Evolutionary conservation across 805 yeast species (phyloP).

Genomic region (Teunomyces barrocoloradensis): DNA sequence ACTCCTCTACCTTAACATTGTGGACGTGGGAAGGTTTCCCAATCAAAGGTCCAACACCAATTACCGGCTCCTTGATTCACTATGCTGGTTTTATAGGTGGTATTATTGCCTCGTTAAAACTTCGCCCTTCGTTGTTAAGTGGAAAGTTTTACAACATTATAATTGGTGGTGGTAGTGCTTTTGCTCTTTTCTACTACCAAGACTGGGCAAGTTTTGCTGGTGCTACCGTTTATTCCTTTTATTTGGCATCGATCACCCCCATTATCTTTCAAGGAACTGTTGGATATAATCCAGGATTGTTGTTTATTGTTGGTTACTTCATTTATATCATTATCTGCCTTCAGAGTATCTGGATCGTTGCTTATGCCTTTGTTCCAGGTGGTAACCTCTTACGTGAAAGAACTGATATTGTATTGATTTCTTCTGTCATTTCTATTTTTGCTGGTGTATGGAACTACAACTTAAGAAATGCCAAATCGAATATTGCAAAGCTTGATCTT

Average conservation of each 20-base stretch:
- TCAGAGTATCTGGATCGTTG: slow-evolving; percentile 95
- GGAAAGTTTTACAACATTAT: slow-evolving; percentile 32
- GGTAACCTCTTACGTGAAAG: slow-evolving; percentile 88
- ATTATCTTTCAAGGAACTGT: slow-evolving; percentile 56
- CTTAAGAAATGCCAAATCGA: slow-evolving; percentile 20
- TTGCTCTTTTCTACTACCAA: slow-evolving; percentile 46
- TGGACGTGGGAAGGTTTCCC: slow-evolving; percentile 99
- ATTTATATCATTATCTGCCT: slow-evolving; percentile 56
- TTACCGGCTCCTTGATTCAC: slow-evolving; percentile 75
- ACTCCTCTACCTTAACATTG: slow-evolving; percentile 79
- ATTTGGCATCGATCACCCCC: slow-evolving; percentile 62
- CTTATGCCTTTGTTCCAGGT: slow-evolving; percentile 97
- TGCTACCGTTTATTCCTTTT: slow-evolving; percentile 59
- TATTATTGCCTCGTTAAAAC: slow-evolving; percentile 22
- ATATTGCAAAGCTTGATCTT: slow-evolving; percentile 19
- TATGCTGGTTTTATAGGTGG: slow-evolving; percentile 62
- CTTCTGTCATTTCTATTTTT: slow-evolving; percentile 52
- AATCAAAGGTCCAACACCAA: slow-evolving; percentile 79
- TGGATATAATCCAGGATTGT: slow-evolving; percentile 52
- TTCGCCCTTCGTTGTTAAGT: slow-evolving; percentile 19
- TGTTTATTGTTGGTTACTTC: slow-evolving; percentile 50
- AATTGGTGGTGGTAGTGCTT: slow-evolving; percentile 49
- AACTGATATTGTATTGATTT: slow-evolving; percentile 67
- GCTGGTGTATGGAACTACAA: slow-evolving; percentile 48
- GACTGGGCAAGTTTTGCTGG: slow-evolving; percentile 80